Conservation (phyloP, 495 filamentous ascomycete genomes). For the Patellaria atrata region DNA sequence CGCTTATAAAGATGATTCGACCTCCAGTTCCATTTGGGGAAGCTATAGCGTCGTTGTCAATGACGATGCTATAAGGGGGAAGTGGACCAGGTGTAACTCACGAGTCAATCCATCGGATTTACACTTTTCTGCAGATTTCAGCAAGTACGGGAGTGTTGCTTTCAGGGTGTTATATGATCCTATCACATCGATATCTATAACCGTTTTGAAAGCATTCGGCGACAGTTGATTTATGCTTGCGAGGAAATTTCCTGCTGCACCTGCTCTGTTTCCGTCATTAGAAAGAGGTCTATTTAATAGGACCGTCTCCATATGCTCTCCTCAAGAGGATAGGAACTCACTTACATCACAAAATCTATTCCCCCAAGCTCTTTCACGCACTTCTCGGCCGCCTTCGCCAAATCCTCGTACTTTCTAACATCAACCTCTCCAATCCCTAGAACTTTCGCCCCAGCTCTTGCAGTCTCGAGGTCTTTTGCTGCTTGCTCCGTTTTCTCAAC, state of each 20-base stretch:
- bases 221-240: constrained; percentile 69
- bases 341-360: constrained; percentile 90
- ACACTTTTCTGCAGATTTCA: constrained; percentile 54
- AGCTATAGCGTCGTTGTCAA: constrained; percentile 4
- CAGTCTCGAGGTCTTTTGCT: constrained; percentile 67
- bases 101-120: constrained; percentile 33
- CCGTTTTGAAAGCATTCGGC: constrained; percentile 82
- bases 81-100: constrained; percentile 19
- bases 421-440: constrained; percentile 75
- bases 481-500: constrained; percentile 72
- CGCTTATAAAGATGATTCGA: constrained; percentile 75
- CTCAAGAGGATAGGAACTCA: constrained; percentile 2
- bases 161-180: constrained; percentile 93
- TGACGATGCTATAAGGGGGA: not conserved
- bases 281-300: no score
- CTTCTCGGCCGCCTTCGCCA: constrained; percentile 58
- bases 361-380: constrained; percentile 69
- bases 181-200: constrained; percentile 91
- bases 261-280: constrained; percentile 45
- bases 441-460: constrained; percentile 62
- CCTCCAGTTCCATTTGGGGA: constrained; percentile 49
- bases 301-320: constrained; percentile 5
- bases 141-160: constrained; percentile 66
- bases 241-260: constrained; percentile 93
- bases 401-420: constrained; percentile 54